Conservation (phyloP, 2,329 filamentous ascomycete genomes). For the Pseudogymnoascus sp. region DNA sequence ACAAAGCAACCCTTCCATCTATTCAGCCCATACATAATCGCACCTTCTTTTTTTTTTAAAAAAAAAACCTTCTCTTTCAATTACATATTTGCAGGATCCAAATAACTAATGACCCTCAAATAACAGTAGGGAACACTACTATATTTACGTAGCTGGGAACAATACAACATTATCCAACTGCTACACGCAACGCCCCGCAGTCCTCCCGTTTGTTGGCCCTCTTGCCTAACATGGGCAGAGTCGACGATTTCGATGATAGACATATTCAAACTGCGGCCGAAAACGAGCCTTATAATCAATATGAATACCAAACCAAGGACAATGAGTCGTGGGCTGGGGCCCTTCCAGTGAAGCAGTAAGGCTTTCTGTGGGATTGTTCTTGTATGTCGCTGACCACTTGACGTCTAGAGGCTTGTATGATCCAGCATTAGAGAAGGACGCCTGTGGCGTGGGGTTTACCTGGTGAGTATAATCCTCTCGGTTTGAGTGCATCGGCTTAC, state of each 20-base stretch:
- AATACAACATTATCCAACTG: neutral
- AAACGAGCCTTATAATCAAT: slow-evolving; percentile 54
- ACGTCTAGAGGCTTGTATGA: slow-evolving; percentile 81
- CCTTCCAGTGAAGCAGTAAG: slow-evolving; percentile 85
- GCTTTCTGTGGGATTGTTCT: slow-evolving; percentile 11
- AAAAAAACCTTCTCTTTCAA: neutral
- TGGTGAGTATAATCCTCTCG: slow-evolving; percentile 53
- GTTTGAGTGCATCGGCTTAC: neutral
- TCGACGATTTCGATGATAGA: slow-evolving; percentile 61
- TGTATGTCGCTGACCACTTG: neutral
- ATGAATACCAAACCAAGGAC: slow-evolving; percentile 83
- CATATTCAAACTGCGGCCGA: slow-evolving; percentile 52
- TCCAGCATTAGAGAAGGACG: slow-evolving; percentile 94
- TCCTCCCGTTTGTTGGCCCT: neutral
- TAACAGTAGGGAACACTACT: neutral
- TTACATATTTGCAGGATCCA: neutral
- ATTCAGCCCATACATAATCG: slow-evolving; percentile 1
- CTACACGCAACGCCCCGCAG: neutral
- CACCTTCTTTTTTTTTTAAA: neutral
- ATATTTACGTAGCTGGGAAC: neutral
- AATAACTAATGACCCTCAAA: slow-evolving; percentile 1
- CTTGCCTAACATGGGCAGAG: slow-evolving; percentile 62
- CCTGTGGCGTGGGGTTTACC: slow-evolving; percentile 97
- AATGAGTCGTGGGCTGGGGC: slow-evolving; percentile 86
- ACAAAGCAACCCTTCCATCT: neutral